Conservation (phyloP, 2,329 filamentous ascomycete genomes). For the Stylonectria norvegica region DNA sequence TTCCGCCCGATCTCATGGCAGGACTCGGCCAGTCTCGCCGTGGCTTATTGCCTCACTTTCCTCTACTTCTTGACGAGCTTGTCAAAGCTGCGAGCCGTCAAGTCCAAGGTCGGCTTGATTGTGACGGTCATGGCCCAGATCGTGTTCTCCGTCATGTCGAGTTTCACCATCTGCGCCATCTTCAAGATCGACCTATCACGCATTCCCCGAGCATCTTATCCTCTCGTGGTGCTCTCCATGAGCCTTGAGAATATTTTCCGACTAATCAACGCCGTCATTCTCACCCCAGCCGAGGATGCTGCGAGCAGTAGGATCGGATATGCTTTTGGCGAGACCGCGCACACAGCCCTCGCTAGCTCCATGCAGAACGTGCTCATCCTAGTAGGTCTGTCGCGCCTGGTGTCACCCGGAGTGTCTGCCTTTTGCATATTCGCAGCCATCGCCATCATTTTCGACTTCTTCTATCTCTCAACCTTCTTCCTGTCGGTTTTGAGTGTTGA, state of each 20-base stretch:
- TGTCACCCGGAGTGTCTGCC: conserved; percentile 66
- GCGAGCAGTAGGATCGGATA: conserved; percentile 68
- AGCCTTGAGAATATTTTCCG: conserved; percentile 77
- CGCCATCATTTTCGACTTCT: conserved; percentile 72
- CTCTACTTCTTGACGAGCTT: conserved; percentile 66
- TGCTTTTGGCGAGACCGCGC: conserved; percentile 70
- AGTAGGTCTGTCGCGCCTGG: conserved; percentile 60
- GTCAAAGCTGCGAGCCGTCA: conserved; percentile 68
- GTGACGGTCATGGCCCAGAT: conserved; percentile 69
- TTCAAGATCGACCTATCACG: conserved; percentile 71
- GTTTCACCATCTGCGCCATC: conserved; percentile 74
- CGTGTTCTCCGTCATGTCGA: conserved; percentile 69
- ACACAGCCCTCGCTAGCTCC: conserved; percentile 65
- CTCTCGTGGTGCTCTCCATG: conserved; percentile 71
- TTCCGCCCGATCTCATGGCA: conserved; percentile 68
- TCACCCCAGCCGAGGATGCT: conserved; percentile 65
- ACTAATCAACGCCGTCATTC: conserved; percentile 72
- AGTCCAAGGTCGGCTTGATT: conserved; percentile 70
- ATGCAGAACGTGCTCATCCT: conserved; percentile 67
- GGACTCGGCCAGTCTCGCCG: conserved; percentile 60
- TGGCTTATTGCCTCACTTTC: conserved; percentile 62
- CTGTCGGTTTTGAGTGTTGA: conserved; percentile 76
- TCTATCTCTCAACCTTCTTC: conserved; percentile 78
- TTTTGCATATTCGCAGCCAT: conserved; percentile 76
- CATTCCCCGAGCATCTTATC: conserved; percentile 71